Evolutionary conservation across 305 asterid genomes (phyloP), one percentile per base, ranked within the genome.

Genomic region (Solanum hybrid): DNA sequence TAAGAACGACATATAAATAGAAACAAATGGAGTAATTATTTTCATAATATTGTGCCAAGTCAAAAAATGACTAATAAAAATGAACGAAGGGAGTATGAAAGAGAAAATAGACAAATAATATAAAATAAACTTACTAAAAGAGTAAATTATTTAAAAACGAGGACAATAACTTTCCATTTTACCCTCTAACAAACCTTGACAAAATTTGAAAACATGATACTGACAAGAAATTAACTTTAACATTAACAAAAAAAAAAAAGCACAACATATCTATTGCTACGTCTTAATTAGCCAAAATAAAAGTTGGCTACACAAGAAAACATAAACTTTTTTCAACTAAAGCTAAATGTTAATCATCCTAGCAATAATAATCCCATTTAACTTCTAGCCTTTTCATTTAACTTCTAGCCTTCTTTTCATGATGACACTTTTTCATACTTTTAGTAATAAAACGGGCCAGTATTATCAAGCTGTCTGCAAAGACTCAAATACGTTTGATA

Each of bases 391-490:
- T 13, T 13, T 13, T 13, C 20, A 14, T 51, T 51, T 51, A 51
- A 51, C 8, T 15, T 51, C 24, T 57, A 61, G 72, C 72, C 72
- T 5, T 5, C 5, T 13, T 41, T 14, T 5, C 22, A 51, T 51
- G 26, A 7, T 61, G 72, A 20, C 72, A 61, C 10, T 6, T 61
- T 61, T 61, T 61, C 72, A 20, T 61, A 20, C 26, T 6, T 14
- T 91, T 90, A 93, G 27, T 92, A 89, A 27, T 91, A 92, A 36
- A 91, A 95, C 5, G 98, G 98, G 0, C 96, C 98, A 36, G 11
- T 78, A 0, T 98, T 96, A 70, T 95, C 94, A 11, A 97, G 95
- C 96, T 96, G 99, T 32, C 89, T 93, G 94, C 98, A 95, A 4
- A 97, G 51, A 14, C 41, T 92, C 72, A 96, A 51, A 34, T 96